A percentile compares a stretch with the other conserved stretches of the same genome.
Evolutionary conservation across 2,329 filamentous ascomycete species (phyloP).

Genomic region (Chalaropsis ovoidea): DNA sequence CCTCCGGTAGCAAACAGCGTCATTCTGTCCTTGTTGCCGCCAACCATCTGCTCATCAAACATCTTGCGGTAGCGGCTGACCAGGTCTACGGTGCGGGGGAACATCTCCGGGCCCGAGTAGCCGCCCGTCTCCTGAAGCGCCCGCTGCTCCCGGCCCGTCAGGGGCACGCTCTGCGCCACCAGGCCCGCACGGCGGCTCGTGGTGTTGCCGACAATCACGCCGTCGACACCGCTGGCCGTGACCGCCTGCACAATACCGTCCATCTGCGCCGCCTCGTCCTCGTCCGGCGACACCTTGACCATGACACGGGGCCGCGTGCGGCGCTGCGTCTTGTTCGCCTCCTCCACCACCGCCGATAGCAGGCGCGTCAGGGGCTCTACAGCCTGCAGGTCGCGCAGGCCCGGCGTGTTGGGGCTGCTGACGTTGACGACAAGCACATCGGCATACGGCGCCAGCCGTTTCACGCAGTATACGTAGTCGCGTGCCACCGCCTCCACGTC

Average conservation of each 20-base stretch:
- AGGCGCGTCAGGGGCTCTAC: slow-evolving; percentile 72
- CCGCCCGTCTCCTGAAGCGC: slow-evolving; percentile 70
- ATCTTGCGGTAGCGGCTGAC: slow-evolving; percentile 68
- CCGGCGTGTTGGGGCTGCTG: slow-evolving; percentile 90
- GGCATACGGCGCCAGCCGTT: slow-evolving; percentile 72
- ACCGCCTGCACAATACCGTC: slow-evolving; percentile 81
- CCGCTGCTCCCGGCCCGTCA: slow-evolving; percentile 56
- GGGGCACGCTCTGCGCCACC: slow-evolving; percentile 53
- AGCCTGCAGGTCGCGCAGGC: slow-evolving; percentile 76
- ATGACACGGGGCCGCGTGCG: slow-evolving; percentile 66
- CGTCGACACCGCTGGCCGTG: slow-evolving; percentile 75
- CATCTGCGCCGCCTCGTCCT: slow-evolving; percentile 76
- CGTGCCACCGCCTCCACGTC: slow-evolving; percentile 73
- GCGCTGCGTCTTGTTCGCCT: slow-evolving; percentile 58
- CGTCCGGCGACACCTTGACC: slow-evolving; percentile 97
- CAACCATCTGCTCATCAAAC: slow-evolving; percentile 43
- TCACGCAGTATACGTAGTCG: slow-evolving; percentile 82
- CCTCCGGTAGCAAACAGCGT: slow-evolving; percentile 90
- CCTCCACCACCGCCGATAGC: slow-evolving; percentile 69
- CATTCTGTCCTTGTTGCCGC: slow-evolving; percentile 45
- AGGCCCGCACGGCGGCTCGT: slow-evolving; percentile 66
- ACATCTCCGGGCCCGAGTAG: slow-evolving; percentile 84
- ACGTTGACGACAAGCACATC: slow-evolving; percentile 98
- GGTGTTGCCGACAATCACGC: slow-evolving; percentile 94
- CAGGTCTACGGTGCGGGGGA: slow-evolving; percentile 65